Evolutionary conservation across 2,329 filamentous ascomycete species (phyloP).

Genomic region (Trichoderma asperellum): DNA sequence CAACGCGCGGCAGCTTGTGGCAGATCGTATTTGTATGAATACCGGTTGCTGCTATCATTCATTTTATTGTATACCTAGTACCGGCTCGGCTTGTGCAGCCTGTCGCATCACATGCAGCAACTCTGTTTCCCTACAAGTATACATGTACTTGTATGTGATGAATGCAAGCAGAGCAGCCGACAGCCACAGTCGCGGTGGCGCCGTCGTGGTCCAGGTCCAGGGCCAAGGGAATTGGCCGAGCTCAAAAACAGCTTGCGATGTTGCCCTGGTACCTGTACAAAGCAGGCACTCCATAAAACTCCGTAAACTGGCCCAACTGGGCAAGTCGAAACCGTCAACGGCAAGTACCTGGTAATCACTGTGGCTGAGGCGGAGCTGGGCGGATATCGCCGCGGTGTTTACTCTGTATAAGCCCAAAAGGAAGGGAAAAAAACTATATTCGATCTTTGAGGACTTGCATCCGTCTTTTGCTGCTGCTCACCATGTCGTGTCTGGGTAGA

Average conservation of each 20-base stretch:
- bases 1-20: background rate
- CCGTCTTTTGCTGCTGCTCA: background rate
- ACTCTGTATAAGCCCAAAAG: background rate
- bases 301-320: conserved; percentile 7
- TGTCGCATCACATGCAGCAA: background rate
- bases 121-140: background rate
- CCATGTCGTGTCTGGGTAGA: background rate
- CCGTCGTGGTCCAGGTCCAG: background rate
- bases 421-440: background rate
- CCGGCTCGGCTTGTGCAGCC: background rate
- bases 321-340: conserved; percentile 13
- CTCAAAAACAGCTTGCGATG: background rate
- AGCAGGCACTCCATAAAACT: conserved; percentile 8
- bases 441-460: background rate
- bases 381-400: conserved; percentile 5
- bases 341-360: background rate
- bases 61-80: background rate
- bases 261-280: background rate
- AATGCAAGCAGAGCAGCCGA: background rate
- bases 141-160: background rate
- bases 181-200: background rate
- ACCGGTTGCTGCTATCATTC: background rate
- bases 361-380: background rate
- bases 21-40: background rate
- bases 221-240: conserved; percentile 19